Conservation (phyloP, 768 basidiomycete species). For the Hirschioporus abietinus region DNA sequence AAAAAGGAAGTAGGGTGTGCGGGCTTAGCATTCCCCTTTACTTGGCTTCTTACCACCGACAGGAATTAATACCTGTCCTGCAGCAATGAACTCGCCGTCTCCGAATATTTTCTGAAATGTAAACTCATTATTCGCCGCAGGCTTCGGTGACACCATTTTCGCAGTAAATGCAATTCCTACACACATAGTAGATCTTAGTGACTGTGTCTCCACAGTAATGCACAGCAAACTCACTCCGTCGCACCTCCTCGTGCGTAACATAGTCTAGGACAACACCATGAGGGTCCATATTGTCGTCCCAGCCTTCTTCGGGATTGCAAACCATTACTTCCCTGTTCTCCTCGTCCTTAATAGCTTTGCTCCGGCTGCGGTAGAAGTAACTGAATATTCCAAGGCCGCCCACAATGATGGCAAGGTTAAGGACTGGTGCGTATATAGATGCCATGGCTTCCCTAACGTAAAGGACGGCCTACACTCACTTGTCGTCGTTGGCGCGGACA, state of each 20-base stretch:
- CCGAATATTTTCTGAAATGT: slow-evolving; percentile 88
- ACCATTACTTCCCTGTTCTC: slow-evolving; percentile 14
- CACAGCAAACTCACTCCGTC: slow-evolving; percentile 61
- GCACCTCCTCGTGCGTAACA: slow-evolving; percentile 50
- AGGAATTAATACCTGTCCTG: slow-evolving; percentile 82
- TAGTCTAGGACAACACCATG: slow-evolving; percentile 67
- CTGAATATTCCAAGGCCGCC: slow-evolving; percentile 86
- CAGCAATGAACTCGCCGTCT: slow-evolving; percentile 87
- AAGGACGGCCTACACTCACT: not conserved
- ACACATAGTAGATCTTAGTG: not conserved
- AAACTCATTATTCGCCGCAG: slow-evolving; percentile 64
- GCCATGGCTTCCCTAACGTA: slow-evolving; percentile 48
- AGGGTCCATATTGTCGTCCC: slow-evolving; percentile 76
- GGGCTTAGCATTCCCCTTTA: too few relatives aligned
- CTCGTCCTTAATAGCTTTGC: slow-evolving; percentile 40
- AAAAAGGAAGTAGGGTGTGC: too few relatives aligned
- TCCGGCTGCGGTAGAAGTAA: slow-evolving; percentile 60
- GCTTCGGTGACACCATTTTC: slow-evolving; percentile 56
- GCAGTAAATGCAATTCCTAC: slow-evolving; percentile 78
- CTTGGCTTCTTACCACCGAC: slow-evolving; percentile 75
- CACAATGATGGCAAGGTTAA: slow-evolving; percentile 85
- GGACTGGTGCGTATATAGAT: slow-evolving; percentile 80
- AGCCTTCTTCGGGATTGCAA: slow-evolving; percentile 55
- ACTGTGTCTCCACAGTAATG: not conserved
- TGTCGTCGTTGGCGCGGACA: not conserved